A percentile compares a stretch with the other conserved stretches of the same genome.
Evolutionary conservation across 73 alveolate species (phyloP).

Genomic region (Chromera velia): DNA sequence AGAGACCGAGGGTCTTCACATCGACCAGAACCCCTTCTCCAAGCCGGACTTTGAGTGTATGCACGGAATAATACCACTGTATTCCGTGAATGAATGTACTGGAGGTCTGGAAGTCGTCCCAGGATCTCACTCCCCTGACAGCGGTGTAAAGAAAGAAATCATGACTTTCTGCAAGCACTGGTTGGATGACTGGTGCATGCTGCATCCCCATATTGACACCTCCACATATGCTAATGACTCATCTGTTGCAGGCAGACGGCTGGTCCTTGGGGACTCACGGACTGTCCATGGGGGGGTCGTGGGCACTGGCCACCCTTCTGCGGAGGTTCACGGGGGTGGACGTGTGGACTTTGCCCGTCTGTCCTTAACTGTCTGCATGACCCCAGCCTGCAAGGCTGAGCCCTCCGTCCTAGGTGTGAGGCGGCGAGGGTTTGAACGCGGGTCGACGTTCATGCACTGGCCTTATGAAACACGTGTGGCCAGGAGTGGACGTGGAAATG

Average conservation of each 20-base stretch:
- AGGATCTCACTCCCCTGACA: constrained; percentile 3
- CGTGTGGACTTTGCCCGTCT: constrained; percentile 4
- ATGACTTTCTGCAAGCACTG: too few relatives aligned
- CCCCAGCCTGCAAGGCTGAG: constrained; percentile 10
- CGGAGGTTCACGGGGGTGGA: not conserved
- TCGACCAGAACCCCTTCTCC: constrained; percentile 36
- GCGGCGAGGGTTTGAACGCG: constrained; percentile 16
- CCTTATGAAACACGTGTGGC: constrained; percentile 56
- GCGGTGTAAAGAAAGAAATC: too few relatives aligned
- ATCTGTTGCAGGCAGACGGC: too few relatives aligned
- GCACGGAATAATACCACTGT: constrained; percentile 32
- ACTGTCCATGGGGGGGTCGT: constrained; percentile 37
- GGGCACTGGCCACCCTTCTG: constrained; percentile 12
- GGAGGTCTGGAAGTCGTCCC: constrained; percentile 35
- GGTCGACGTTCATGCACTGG: constrained; percentile 15
- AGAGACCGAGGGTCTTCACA: constrained; percentile 30
- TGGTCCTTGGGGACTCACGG: constrained; percentile 34
- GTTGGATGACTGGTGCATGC: too few relatives aligned
- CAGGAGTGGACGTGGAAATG: too few relatives aligned
- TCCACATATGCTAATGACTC: too few relatives aligned
- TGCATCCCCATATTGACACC: too few relatives aligned
- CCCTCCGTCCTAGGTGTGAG: constrained; percentile 18
- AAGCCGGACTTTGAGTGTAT: constrained; percentile 17
- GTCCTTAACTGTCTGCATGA: constrained; percentile 33
- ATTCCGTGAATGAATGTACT: constrained; percentile 1